Evolutionary conservation across 345 rosid genomes (phyloP), one percentile per base, ranked within the genome.

Genomic region (Isatis tinctoria): DNA sequence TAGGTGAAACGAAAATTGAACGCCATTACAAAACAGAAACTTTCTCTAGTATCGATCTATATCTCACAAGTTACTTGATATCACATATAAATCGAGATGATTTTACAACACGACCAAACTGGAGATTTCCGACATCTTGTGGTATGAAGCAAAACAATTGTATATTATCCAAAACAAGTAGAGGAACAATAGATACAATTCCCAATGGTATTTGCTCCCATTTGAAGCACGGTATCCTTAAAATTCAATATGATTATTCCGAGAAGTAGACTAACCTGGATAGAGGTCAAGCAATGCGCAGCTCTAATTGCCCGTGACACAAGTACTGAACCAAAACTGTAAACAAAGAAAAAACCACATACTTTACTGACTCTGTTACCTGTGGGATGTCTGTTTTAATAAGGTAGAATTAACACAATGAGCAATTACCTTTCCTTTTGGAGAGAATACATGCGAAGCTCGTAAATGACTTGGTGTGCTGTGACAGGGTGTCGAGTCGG

Each of bases 261-360:
- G 27, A 10, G 65, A 49, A 71, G 60, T 49, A 24, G 60, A 59
- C 87, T 64, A 57, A 89, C 98, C 97, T 94, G 98, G 45, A 94
- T 94, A 56, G 97, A 94, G 74, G 98, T 94, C 86, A 94, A 87
- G 82, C 97, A 94, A 75, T 91, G 97, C 52, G 96, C 97, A 62
- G 98, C 98, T 79, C 95, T 85, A 49, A 94, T 87, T 48, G 91
- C 92, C 27, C 98, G 84, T 26, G 98, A 91, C 75, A 82, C 87
- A 68, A 94, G 97, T 69, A 91, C 93, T 24, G 72, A 78, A 73
- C 97, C 97, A 82, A 89, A 94, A 39, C 96, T 94, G 86, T 32
- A 71, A 16, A 64, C 63, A 77, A 65, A 79, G 75, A 20, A 35
- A 36, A 53, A 36, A 62, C 48, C 3, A 32, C 8, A 32, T 32